Conservation (phyloP, 73 alveolate genomes). For the Tetrahymena elliotti region DNA sequence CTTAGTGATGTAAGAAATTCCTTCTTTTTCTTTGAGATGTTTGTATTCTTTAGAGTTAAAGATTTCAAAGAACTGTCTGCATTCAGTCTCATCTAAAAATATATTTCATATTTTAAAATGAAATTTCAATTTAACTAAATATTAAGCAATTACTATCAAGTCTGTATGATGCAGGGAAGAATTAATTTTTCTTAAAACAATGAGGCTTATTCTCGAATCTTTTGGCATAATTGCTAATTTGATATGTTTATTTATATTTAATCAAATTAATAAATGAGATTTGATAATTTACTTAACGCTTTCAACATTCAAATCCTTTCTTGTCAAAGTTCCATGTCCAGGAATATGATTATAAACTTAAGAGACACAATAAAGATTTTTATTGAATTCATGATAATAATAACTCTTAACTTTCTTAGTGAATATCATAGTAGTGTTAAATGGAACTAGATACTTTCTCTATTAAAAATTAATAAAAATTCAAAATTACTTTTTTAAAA, state of each 20-base stretch:
- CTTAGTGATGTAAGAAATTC: constrained; percentile 1
- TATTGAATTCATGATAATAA: constrained; percentile 1
- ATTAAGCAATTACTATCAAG: not conserved
- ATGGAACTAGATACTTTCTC: not conserved
- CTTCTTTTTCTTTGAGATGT: not conserved
- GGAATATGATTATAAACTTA: constrained; percentile 24
- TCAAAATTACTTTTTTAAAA: no score
- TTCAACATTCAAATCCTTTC: constrained; percentile 1
- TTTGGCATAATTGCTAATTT: not conserved
- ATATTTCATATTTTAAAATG: no score
- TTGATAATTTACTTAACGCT: not conserved
- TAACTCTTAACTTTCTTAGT: not conserved
- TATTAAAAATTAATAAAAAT: not conserved
- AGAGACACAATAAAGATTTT: not conserved
- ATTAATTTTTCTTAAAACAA: not conserved
- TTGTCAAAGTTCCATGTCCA: not conserved
- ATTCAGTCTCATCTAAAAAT: not conserved
- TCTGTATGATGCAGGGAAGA: not conserved
- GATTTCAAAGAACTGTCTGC: not conserved
- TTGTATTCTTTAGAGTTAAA: not conserved
- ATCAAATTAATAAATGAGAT: not conserved
- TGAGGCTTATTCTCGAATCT: not conserved
- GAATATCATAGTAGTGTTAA: not conserved
- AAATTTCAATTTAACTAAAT: not conserved
- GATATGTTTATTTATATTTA: not conserved